Conservation (phyloP, 179 eudicot species). For the Nepenthes alata region DNA sequence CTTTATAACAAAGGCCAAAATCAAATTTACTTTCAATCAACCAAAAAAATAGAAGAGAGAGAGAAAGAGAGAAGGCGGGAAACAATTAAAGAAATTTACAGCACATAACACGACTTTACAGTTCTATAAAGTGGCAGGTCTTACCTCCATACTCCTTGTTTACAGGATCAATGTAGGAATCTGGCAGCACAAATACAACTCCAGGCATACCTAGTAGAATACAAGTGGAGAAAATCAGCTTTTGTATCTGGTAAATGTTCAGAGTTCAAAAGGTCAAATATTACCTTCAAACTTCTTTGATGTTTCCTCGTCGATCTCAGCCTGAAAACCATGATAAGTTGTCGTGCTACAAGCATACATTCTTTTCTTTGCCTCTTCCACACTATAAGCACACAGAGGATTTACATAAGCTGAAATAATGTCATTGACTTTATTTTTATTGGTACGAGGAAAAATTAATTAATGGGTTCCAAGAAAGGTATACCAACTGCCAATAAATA, state of each 20-base stretch:
- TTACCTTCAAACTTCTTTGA: constrained; percentile 65
- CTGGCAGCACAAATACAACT: constrained; percentile 81
- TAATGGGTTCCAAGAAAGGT: no score
- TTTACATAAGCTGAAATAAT: no score
- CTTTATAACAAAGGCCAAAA: no score
- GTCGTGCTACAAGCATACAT: constrained; percentile 96
- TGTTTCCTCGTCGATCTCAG: constrained; percentile 59
- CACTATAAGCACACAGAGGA: constrained; percentile 26
- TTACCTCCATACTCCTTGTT: constrained; percentile 95
- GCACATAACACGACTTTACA: no score
- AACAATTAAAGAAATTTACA: no score
- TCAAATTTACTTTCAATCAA: no score
- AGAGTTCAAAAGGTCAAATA: background rate
- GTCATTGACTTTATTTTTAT: no score
- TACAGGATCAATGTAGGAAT: constrained; percentile 88
- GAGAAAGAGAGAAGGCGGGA: no score
- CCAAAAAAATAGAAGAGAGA: no score
- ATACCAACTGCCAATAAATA: no score
- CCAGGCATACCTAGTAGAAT: constrained; percentile 61
- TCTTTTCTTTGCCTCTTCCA: constrained; percentile 84
- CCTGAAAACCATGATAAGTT: constrained; percentile 80
- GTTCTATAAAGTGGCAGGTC: background rate
- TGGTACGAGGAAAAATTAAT: no score
- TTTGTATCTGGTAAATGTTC: background rate
- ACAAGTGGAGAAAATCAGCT: background rate